Conservation (phyloP, 1,139 yeast species). For the Debaryomyces nepalensis region DNA sequence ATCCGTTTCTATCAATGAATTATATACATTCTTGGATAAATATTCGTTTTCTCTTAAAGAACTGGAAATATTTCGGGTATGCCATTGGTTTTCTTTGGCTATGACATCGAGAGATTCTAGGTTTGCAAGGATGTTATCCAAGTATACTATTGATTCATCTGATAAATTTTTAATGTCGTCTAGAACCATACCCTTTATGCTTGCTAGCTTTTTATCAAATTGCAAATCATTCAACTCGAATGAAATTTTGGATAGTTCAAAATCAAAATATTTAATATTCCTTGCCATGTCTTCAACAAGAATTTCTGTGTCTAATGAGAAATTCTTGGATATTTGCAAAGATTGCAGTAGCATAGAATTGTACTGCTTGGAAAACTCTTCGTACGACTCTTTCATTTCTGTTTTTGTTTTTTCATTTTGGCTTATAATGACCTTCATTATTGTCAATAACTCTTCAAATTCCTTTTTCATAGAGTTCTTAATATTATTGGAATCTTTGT, state of each 20-base stretch:
- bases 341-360: slow-evolving; percentile 4
- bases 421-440: slow-evolving; percentile 16
- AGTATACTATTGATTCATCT: slow-evolving; percentile 5
- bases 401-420: slow-evolving; percentile 15
- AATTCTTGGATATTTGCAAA: slow-evolving; percentile 10
- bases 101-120: slow-evolving; percentile 10
- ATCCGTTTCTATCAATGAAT: slow-evolving; percentile 4
- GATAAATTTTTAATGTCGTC: slow-evolving; percentile 8
- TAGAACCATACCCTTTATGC: slow-evolving; percentile 15
- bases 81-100: slow-evolving; percentile 1
- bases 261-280: slow-evolving; percentile 18
- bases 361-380: slow-evolving; percentile 20
- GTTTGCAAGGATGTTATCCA: slow-evolving; percentile 11
- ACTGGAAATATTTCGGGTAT: slow-evolving; percentile 1
- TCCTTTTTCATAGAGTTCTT: slow-evolving; percentile 20
- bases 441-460: slow-evolving; percentile 22
- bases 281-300: slow-evolving; percentile 20
- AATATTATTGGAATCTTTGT: slow-evolving; percentile 17
- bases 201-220: slow-evolving; percentile 14
- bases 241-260: slow-evolving; percentile 17
- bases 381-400: slow-evolving; percentile 17
- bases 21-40: slow-evolving; percentile 6
- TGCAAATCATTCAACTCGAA: slow-evolving; percentile 12
- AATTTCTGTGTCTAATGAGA: slow-evolving; percentile 6
- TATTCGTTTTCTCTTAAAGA: slow-evolving; percentile 10